Evolutionary conservation across 225 moss, liverwort and hornwort genomes (phyloP).

Genomic region (Ulota crispa): DNA sequence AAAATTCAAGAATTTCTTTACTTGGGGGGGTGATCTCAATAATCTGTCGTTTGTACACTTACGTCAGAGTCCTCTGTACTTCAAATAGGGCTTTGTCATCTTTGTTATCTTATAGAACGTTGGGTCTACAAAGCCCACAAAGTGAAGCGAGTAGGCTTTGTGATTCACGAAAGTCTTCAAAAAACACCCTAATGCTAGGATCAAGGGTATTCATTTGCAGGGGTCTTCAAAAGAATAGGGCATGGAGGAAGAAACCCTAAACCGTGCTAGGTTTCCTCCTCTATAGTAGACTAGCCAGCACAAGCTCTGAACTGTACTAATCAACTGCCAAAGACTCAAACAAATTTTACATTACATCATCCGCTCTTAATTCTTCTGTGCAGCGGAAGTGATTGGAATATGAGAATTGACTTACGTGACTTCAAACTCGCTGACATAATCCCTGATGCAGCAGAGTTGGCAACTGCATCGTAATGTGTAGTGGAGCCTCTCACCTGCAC

Average conservation of each 20-base stretch:
- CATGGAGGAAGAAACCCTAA: not conserved
- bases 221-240: not conserved
- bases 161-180: not conserved
- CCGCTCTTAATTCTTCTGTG: not conserved
- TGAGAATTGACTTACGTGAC: constrained; percentile 44
- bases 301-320: not conserved
- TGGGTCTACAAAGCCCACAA: too few relatives aligned
- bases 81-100: too few relatives aligned
- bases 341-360: too few relatives aligned
- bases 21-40: too few relatives aligned
- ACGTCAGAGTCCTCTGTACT: too few relatives aligned
- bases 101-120: too few relatives aligned
- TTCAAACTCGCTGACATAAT: constrained; percentile 85
- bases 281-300: not conserved
- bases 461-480: constrained; percentile 86
- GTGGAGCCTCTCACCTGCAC: constrained; percentile 76
- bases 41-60: too few relatives aligned
- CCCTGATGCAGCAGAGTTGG: constrained; percentile 80
- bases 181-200: not conserved
- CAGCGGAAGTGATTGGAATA: not conserved
- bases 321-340: not conserved
- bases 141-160: not conserved
- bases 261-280: not conserved
- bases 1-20: too few relatives aligned
- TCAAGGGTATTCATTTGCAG: not conserved